Evolutionary conservation across 202 grass and related monocot species (phyloP), one percentile per base, ranked within the genome.

Genomic region (Schoenoplectus tabernaemontani): DNA sequence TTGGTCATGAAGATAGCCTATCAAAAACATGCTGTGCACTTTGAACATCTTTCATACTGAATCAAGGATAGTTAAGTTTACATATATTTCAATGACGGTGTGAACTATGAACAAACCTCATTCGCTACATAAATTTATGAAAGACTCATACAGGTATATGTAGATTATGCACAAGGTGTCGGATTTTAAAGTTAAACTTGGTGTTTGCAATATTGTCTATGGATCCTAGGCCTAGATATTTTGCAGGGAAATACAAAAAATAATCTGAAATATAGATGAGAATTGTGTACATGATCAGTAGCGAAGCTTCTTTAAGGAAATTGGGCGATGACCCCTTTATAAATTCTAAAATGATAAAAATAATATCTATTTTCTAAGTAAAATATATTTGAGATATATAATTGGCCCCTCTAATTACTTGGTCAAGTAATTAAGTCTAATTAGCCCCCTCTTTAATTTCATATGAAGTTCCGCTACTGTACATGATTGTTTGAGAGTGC

Each of bases 401-500:
- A n/a, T n/a, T n/a, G n/a, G n/a, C n/a, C n/a, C n/a, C n/a, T n/a
- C n/a, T n/a, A n/a, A n/a, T n/a, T n/a, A n/a, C n/a, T n/a, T n/a
- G n/a, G n/a, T n/a, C n/a, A n/a, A n/a, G n/a, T n/a, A n/a, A n/a
- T n/a, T n/a, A n/a, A n/a, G n/a, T n/a, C n/a, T n/a, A n/a, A n/a
- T n/a, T n/a, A n/a, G n/a, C n/a, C n/a, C n/a, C n/a, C n/a, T n/a
- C n/a, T n/a, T n/a, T n/a, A n/a, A n/a, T n/a, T n/a, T n/a, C n/a
- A n/a, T n/a, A n/a, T n/a, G n/a, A n/a, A n/a, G n/a, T n/a, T n/a
- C n/a, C n/a, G n/a, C n/a, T n/a, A n/a, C n/a, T 38, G 77, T 81
- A 96, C 92, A 64, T 92, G 84, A 75, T 38, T 92, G 82, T 82
- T 68, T 81, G 85, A 28, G 46, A 82, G 30, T 76, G 82, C 89